Evolutionary conservation across 1,284 basidiomycete genomes (phyloP), one percentile per base, ranked within the genome.

Genomic region (Ceratobasidium papillatum): DNA sequence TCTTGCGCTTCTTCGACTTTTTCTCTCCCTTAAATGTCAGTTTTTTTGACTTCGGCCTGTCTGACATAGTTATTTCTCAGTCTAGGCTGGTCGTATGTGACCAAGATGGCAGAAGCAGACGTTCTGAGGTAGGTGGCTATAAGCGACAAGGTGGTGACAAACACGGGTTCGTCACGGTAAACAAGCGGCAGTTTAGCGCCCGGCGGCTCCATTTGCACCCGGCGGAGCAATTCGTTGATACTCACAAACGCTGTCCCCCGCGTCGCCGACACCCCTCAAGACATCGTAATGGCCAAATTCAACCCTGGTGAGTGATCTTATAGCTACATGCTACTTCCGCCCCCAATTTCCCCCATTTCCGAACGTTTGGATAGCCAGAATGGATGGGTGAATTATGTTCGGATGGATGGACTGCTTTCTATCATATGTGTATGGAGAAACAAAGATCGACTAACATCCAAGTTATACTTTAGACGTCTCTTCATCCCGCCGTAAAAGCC

Each of bases 401-500:
- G 76, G 80, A 78, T 81, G 83, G 90, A 90, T 90, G 85, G 68
- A 71, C 38, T 19, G 9, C 17, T 47, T 38, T 49, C 22, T 65
- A 8, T 17, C 19, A 43, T 19, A 25, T 86, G 91, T 5, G 25
- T 19, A 25, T 86, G 91, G 90, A 68, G 30, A 19, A 3, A 47
- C 38, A 11, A 17, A 30, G 8, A 25, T 34, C 36, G 52, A 22
- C 65, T 68, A 41, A 59, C 63, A 34, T 25, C 49, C 17, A 27
- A 2, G 27, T 41, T 38, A 43, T 54, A 30, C n/a, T 78, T 38
- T 80, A 94, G 94, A 93, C 82, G 88, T 91, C 81, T 93, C 93
- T 78, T 94, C 92, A 78, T 94, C 93, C 82, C 91, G 95, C 83
- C 94, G 96, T 89, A 98, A 97, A 90, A 90, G 92, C 82, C 94